Evolutionary conservation across 305 asterid species (phyloP).

Genomic region (Caryopteris hybrid): DNA sequence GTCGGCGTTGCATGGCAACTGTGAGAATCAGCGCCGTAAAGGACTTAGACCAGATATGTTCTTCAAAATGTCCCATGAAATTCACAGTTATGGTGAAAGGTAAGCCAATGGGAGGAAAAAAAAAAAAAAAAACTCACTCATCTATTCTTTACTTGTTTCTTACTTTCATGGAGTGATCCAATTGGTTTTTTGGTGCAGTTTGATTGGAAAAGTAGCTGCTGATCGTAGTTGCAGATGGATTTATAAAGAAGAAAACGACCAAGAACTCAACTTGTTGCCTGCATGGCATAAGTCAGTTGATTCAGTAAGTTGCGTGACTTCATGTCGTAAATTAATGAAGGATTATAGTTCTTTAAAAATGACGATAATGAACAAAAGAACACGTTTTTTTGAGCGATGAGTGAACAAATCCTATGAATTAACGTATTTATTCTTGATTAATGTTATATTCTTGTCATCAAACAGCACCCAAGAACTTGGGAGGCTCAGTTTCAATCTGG

Average conservation of each 20-base stretch:
- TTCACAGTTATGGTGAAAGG: conserved; percentile 99
- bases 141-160: neutral
- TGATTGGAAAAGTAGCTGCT: conserved; percentile 98
- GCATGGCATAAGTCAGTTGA: conserved; percentile 98
- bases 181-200: conserved; percentile 29
- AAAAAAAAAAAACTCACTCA: too few relatives aligned
- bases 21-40: too few relatives aligned
- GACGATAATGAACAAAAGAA: too few relatives aligned
- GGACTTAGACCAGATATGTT: conserved; percentile 94
- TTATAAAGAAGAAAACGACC: conserved; percentile 85
- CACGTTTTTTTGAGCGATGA: too few relatives aligned
- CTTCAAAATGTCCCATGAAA: too few relatives aligned
- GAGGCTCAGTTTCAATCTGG: conserved; percentile 98
- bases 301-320: conserved; percentile 83
- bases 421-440: neutral
- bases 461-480: conserved; percentile 99
- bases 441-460: neutral
- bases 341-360: too few relatives aligned
- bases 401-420: too few relatives aligned
- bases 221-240: conserved; percentile 97
- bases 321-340: too few relatives aligned
- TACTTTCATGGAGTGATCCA: neutral
- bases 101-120: too few relatives aligned
- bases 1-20: too few relatives aligned
- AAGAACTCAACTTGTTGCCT: conserved; percentile 90